Base-by-base conservation (phyloP, 1,139 yeast genomes). In the Hemisphaericaspora xylofermentans region DNA sequence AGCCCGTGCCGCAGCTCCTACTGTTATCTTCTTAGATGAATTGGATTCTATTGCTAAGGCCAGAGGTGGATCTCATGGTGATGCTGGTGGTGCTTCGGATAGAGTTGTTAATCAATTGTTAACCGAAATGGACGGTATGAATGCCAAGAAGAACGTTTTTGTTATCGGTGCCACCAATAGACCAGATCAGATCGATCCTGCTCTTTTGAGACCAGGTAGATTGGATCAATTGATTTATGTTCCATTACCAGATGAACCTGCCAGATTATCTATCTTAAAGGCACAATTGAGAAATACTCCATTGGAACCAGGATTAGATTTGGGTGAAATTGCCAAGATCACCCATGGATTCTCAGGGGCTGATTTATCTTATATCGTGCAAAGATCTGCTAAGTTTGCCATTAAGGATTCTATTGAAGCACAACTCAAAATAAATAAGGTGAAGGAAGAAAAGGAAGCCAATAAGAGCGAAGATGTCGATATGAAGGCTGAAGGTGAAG, bases 61-160 rank as follows among this genome's bases (percentile, higher is more conserved):
- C 22, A 86, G 98, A 78, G 98, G 98, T 64, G 95, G 88, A 34
- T 82, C 89, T 38, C 56, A 64, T 37, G 34, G 97, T 53, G 98
- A 93, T 64, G 95, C 97, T 30, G 97, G 98, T 58, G 98, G 98
- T 51, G 98, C 98, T 13, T 83, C 95, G 36, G 98, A 93, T 71
- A 84, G 98, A 68, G 98, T 93, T 51, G 98, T 94, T 45, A 93
- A 93, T 72, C 98, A 93, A 74, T 81, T 93, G 61, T 81, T 93
- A 65, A 94, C 98, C 9, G 98, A 93, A 73, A 93, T 93, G 98
- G 98, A 93, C 68, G 99, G 99, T 80, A 91, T 94, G 98, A 93
- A 93, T 62, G 96, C 97, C 53, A 93, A 93, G 76, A 93, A 94
- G 82, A 93, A 93, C 60, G 98, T 93, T 36, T 93, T 94, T 60